Conservation (phyloP, 2,329 filamentous ascomycete genomes). For the Septoria petroselini region DNA sequence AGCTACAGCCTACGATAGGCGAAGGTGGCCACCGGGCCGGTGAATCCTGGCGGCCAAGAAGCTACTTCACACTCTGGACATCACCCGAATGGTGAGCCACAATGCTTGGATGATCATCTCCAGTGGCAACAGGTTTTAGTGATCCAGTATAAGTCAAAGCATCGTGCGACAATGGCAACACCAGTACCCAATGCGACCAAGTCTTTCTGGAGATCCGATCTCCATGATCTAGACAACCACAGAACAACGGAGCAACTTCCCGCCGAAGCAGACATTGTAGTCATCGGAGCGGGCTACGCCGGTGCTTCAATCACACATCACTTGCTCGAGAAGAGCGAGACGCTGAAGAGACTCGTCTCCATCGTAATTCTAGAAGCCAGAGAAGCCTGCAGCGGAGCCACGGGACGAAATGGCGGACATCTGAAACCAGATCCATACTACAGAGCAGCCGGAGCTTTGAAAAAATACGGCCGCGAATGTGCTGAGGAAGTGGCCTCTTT, state of each 20-base stretch:
- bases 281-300: constrained; percentile 32
- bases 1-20: constrained; percentile 5
- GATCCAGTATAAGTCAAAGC: neutral
- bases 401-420: constrained; percentile 36
- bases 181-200: constrained; percentile 26
- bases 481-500: constrained; percentile 37
- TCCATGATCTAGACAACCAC: constrained; percentile 52
- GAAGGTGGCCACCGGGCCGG: constrained; percentile 8
- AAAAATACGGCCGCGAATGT: constrained; percentile 32
- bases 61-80: neutral
- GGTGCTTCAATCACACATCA: constrained; percentile 31
- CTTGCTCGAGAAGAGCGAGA: constrained; percentile 22
- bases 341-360: constrained; percentile 3
- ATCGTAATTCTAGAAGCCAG: constrained; percentile 32
- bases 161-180: constrained; percentile 15
- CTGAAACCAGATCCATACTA: constrained; percentile 40
- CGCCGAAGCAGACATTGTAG: constrained; percentile 27
- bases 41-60: constrained; percentile 1
- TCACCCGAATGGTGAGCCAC: neutral
- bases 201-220: constrained; percentile 46
- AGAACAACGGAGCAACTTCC: constrained; percentile 59
- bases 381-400: constrained; percentile 32
- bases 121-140: neutral
- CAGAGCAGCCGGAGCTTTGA: constrained; percentile 28
- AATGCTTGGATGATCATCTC: neutral